Conservation (phyloP, 2,329 filamentous ascomycete species). For the Simplicillium sp. region DNA sequence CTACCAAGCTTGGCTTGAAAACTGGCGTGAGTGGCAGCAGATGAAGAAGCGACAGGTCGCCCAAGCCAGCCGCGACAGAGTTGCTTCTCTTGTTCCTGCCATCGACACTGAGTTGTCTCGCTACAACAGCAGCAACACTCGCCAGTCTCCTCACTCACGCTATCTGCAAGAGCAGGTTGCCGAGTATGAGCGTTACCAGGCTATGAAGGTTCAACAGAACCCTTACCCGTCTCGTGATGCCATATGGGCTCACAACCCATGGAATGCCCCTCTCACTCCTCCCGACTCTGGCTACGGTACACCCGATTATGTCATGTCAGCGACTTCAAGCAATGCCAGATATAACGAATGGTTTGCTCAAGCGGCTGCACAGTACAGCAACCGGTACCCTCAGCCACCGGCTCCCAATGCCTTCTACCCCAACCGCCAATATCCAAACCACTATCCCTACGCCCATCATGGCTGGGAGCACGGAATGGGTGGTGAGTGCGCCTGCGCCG, state of each 20-base stretch:
- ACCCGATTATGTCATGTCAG: constrained; percentile 47
- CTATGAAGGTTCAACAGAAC: constrained; percentile 30
- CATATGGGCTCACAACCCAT: constrained; percentile 34
- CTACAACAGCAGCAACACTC: constrained; percentile 21
- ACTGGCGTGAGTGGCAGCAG: constrained; percentile 48
- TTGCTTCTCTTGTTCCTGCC: constrained; percentile 36
- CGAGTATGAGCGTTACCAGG: constrained; percentile 41
- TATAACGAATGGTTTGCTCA: constrained; percentile 51
- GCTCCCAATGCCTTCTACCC: constrained; percentile 30
- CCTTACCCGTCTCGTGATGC: constrained; percentile 35
- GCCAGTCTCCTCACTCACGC: constrained; percentile 26
- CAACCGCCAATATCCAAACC: constrained; percentile 31
- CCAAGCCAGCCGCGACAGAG: constrained; percentile 38
- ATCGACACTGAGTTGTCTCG: constrained; percentile 33
- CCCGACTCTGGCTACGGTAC: constrained; percentile 54
- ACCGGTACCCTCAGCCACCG: constrained; percentile 32
- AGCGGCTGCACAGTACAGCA: constrained; percentile 31
- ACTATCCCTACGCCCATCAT: constrained; percentile 31
- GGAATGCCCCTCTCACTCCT: constrained; percentile 43
- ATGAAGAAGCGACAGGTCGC: constrained; percentile 44
- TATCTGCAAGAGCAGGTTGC: constrained; percentile 47
- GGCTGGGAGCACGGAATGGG: constrained; percentile 41
- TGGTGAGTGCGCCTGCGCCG: constrained; percentile 37
- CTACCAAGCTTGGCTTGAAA: constrained; percentile 52
- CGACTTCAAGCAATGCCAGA: constrained; percentile 41